Percentiles rank a stretch among this genome's conserved stretches.
Conservation (phyloP, 805 yeast species). For the Ogataea saltuana region DNA sequence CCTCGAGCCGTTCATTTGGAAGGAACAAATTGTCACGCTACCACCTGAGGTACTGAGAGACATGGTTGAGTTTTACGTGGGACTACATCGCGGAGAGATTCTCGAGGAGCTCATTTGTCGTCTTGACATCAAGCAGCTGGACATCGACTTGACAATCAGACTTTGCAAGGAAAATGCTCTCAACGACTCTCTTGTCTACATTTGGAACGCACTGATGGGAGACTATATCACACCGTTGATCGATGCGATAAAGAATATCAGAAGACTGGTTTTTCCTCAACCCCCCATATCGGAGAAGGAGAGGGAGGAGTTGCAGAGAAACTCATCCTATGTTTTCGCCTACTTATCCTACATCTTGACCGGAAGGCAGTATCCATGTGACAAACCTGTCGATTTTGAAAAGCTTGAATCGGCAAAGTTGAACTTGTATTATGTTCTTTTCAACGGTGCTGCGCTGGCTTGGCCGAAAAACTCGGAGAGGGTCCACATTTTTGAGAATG, state of each 20-base stretch:
- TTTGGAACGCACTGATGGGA: constrained; percentile 67
- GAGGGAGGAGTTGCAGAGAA: constrained; percentile 10
- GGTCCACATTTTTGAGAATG: constrained; percentile 39
- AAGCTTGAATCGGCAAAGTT: constrained; percentile 46
- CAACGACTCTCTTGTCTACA: constrained; percentile 62
- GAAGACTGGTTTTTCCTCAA: constrained; percentile 15
- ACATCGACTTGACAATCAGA: constrained; percentile 71
- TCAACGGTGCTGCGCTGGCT: constrained; percentile 53
- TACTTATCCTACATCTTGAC: constrained; percentile 71
- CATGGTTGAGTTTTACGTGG: constrained; percentile 54
- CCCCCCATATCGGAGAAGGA: constrained; percentile 13
- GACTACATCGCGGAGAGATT: constrained; percentile 41
- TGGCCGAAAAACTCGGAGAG: constrained; percentile 45
- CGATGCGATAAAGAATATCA: constrained; percentile 50
- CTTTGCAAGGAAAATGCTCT: constrained; percentile 59
- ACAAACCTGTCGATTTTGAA: constrained; percentile 42
- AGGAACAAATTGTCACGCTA: constrained; percentile 45
- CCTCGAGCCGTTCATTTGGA: constrained; percentile 52
- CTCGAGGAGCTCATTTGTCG: constrained; percentile 71
- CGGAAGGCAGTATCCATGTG: constrained; percentile 81
- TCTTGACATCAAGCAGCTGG: constrained; percentile 66
- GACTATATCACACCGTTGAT: constrained; percentile 74
- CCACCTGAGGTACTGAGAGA: constrained; percentile 66
- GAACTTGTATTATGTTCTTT: constrained; percentile 54
- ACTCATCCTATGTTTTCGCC: constrained; percentile 45